Conservation (phyloP, 2,329 filamentous ascomycete species). For the Fonsecaea pedrosoi region DNA sequence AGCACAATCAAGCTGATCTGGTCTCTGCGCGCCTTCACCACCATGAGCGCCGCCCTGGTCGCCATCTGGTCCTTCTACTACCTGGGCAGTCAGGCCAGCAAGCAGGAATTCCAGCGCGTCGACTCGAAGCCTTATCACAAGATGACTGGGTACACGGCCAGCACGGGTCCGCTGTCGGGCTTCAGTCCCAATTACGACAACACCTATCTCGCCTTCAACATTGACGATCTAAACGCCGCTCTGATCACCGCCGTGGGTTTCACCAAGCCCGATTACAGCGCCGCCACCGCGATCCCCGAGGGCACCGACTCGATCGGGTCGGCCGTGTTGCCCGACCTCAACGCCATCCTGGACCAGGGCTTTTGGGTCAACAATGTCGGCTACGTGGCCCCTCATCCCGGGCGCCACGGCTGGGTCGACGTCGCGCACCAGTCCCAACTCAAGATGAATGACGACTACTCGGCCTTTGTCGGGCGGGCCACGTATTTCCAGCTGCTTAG, state of each 20-base stretch:
- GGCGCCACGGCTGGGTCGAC: conserved; percentile 24
- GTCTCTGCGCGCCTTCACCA: conserved; percentile 24
- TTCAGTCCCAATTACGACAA: conserved; percentile 8
- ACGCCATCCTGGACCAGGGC: conserved; percentile 15
- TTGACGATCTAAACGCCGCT: conserved; percentile 1
- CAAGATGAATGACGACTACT: conserved; percentile 5
- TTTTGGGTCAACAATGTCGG: conserved; percentile 1
- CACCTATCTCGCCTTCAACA: not conserved
- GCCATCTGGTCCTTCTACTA: conserved; percentile 28
- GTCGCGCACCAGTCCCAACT: conserved; percentile 20
- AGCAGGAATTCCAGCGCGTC: conserved; percentile 17
- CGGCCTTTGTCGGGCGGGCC: conserved; percentile 7
- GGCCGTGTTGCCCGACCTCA: conserved; percentile 20
- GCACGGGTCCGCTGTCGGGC: conserved; percentile 16
- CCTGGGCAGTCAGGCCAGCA: conserved; percentile 25
- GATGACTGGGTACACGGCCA: conserved; percentile 4
- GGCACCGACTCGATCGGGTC: conserved; percentile 21
- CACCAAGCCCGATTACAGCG: conserved; percentile 3
- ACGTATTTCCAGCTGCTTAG: conserved; percentile 4
- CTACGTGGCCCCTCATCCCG: conserved; percentile 3
- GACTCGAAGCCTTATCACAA: conserved; percentile 7
- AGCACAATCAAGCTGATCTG: conserved; percentile 29
- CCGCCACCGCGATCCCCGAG: not conserved
- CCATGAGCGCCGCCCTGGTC: conserved; percentile 11
- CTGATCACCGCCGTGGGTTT: conserved; percentile 4